Evolutionary conservation across 345 rosid genomes (phyloP), one percentile per base, ranked within the genome.

Genomic region (Chamaenerion angustifolium): DNA sequence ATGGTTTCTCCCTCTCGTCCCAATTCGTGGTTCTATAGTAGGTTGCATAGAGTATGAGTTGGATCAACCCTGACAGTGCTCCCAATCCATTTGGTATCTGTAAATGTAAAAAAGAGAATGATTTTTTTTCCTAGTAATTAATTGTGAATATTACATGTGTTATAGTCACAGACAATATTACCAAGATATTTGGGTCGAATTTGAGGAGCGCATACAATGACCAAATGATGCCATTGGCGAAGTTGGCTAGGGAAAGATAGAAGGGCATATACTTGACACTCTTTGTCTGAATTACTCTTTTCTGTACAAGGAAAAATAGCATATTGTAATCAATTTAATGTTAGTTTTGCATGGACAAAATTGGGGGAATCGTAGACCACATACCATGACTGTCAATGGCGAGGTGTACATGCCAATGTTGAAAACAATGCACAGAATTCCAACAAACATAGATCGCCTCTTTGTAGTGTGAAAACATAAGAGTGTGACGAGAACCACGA

Each of bases 181-280:
- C 96, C 83, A 78, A 46, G 19, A 88, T n/a, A 42, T 70, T 70
- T 42, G 68, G 65, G 56, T 88, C 96, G 11, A 84, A 69, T 51
- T 69, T 53, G 19, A 88, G 80, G 42, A 63, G 43, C 1, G 88
- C 80, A 23, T 81, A 88, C 41, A 64, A 3, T 4, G 60, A 46
- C 96, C 94, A 88, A 37, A 83, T 35, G 50, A 64, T 0, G 0
- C 88, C 94, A 40, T 84, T 83, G 41, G 53, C 45, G 3, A 81
- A 56, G 65, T 58, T 78, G 35, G 81, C 70, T 2, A 83, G 23
- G 4, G 96, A 74, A 3, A 88, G 63, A 40, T 16, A 50, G 59
- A 88, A 65, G 0, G 96, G 96, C 96, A 88, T 81, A 80, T 71
- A 88, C 77, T 81, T 81, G 35, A 88, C 94, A 48, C 96, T 88